A percentile compares a stretch with the other conserved stretches of the same genome.
Conservation (phyloP, 1,284 basidiomycete genomes). For the Polyporus tsugae region DNA sequence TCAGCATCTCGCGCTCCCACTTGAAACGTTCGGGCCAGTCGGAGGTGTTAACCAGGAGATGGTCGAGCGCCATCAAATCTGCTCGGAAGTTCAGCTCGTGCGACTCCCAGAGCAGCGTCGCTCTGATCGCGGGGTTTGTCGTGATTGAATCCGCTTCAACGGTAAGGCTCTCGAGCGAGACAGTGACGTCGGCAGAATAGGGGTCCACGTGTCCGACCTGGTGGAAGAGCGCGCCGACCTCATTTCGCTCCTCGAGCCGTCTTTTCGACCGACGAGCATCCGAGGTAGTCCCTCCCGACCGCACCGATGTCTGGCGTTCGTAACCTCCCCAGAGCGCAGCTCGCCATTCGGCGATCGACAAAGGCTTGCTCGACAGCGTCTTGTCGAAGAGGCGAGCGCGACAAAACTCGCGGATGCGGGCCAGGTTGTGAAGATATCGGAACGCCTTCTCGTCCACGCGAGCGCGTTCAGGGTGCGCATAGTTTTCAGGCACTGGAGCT, state of each 20-base stretch:
- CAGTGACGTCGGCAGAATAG: conserved; percentile 4
- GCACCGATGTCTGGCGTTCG: background rate
- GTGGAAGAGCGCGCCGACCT: conserved; percentile 10
- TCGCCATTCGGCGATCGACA: conserved; percentile 18
- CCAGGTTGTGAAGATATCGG: conserved; percentile 5
- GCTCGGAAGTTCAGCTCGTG: conserved; percentile 11
- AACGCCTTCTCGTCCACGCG: conserved; percentile 11
- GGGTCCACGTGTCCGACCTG: conserved; percentile 8
- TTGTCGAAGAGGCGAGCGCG: conserved; percentile 16
- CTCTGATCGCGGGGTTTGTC: background rate
- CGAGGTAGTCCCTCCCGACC: background rate
- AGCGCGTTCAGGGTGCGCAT: background rate
- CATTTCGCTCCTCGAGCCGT: conserved; percentile 15
- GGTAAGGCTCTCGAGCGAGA: background rate
- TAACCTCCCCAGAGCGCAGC: conserved; percentile 19
- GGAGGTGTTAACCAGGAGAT: background rate
- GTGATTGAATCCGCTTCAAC: background rate
- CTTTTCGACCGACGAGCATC: background rate
- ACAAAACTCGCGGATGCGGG: conserved; percentile 18
- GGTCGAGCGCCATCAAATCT: conserved; percentile 4
- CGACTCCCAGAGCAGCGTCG: conserved; percentile 2
- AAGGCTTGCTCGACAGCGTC: conserved; percentile 2
- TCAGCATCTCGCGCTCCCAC: conserved; percentile 7
- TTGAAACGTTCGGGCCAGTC: background rate
- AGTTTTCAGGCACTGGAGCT: background rate